Percentiles rank a stretch among this genome's conserved stretches.
These are phyloP conservation scores for Pochonia chlamydosporia DNA, from an alignment of 2,329 filamentous ascomycete species.

Conservation along the genomic window DNA sequence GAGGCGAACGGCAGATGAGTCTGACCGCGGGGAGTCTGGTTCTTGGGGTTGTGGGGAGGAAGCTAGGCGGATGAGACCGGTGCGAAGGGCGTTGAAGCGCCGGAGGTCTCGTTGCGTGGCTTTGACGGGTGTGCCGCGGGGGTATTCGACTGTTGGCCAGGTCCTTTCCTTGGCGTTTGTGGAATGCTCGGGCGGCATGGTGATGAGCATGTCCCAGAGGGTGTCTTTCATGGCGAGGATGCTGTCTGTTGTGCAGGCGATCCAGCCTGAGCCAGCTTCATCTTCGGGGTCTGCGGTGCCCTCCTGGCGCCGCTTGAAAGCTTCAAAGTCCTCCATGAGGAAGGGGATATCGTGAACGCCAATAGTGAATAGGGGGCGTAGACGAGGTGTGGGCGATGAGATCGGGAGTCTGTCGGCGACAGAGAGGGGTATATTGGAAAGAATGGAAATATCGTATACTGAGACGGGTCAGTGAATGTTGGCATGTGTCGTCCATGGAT, in stretches of 20 bases:
- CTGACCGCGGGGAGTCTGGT: conserved; percentile 22
- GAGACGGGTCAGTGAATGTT: conserved; percentile 6
- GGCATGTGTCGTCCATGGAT: conserved; percentile 8
- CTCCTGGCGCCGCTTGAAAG: conserved; percentile 31
- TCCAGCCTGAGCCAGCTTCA: conserved; percentile 64
- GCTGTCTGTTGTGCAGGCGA: conserved; percentile 92
- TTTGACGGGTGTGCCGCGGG: conserved; percentile 60
- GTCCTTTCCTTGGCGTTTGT: conserved; percentile 52
- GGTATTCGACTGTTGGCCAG: conserved; percentile 72
- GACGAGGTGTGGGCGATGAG: conserved; percentile 55
- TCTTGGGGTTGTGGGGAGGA: conserved; percentile 16
- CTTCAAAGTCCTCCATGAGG: conserved; percentile 57
- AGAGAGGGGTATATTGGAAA: conserved; percentile 79
- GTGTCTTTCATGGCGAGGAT: conserved; percentile 81
- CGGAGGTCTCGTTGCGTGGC: conserved; percentile 88
- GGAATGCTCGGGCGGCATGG: conserved; percentile 62
- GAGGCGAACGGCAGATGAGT: conserved; percentile 18
- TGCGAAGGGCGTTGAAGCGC: conserved; percentile 65
- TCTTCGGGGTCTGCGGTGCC: conserved; percentile 34
- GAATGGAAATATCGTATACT: conserved; percentile 93
- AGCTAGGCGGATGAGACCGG: conserved; percentile 50
- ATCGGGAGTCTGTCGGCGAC: conserved; percentile 64
- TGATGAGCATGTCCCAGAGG: conserved; percentile 85
- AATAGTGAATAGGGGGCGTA: conserved; percentile 84
- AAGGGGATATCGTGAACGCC: conserved; percentile 89